phyloP scores from a whole-genome alignment of 805 yeast species.

The Zygotorulaspora sp. region DNA sequence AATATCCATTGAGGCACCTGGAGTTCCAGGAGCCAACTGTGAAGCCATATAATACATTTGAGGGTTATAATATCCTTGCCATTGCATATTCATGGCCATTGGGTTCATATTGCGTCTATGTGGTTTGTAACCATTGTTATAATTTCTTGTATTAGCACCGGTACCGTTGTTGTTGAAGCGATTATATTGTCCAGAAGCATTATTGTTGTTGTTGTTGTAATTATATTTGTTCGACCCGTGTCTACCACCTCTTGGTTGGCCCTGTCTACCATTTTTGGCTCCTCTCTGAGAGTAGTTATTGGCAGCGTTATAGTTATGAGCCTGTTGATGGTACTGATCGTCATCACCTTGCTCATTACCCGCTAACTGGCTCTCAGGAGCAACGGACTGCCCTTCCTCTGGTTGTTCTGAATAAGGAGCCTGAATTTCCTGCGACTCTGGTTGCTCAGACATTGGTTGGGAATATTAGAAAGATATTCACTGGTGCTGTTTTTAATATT shows the following conservation, averaged over 20 bases:
- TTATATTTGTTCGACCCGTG: slow-evolving; percentile 15
- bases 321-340: slow-evolving; percentile 10
- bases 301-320: slow-evolving; percentile 5
- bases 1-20: slow-evolving; percentile 8
- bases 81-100: slow-evolving; percentile 22
- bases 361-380: background rate
- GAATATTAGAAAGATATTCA: too few species aligned
- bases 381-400: slow-evolving; percentile 8
- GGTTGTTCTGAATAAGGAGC: slow-evolving; percentile 7
- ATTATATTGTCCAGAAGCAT: slow-evolving; percentile 8
- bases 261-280: slow-evolving; percentile 10
- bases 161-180: slow-evolving; percentile 13
- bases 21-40: slow-evolving; percentile 18
- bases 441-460: slow-evolving; percentile 12
- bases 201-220: slow-evolving; percentile 4
- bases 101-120: slow-evolving; percentile 15
- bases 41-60: slow-evolving; percentile 28
- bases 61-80: slow-evolving; percentile 26
- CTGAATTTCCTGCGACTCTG: slow-evolving; percentile 9
- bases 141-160: slow-evolving; percentile 10
- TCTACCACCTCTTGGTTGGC: slow-evolving; percentile 15
- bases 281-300: slow-evolving; percentile 13
- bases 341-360: slow-evolving; percentile 4
- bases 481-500: too few species aligned
- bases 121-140: slow-evolving; percentile 14